Evolutionary conservation across 257 asterid genomes (phyloP).

Genomic region (Nicotiana attenuata): DNA sequence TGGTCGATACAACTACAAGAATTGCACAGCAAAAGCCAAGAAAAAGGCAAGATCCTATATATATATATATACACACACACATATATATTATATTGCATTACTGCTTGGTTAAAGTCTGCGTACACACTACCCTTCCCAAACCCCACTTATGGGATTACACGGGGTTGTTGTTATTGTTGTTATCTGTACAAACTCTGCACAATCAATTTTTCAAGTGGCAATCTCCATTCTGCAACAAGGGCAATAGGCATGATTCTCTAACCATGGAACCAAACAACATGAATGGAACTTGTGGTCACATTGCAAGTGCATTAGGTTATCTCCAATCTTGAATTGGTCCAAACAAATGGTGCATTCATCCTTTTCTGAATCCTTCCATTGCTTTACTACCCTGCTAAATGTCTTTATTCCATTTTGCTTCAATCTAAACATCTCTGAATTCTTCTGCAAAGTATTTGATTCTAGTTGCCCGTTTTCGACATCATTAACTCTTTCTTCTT

Average conservation of each 20-base stretch:
- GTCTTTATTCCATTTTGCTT: conserved; percentile 10
- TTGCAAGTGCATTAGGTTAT: conserved; percentile 14
- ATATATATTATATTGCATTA: too few relatives aligned
- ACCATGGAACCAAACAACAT: conserved; percentile 21
- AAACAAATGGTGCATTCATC: conserved; percentile 17
- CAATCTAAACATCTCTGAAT: neutral
- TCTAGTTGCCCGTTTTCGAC: neutral
- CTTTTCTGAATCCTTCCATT: neutral
- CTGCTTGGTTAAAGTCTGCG: too few relatives aligned
- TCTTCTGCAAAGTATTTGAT: neutral
- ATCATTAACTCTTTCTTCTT: neutral
- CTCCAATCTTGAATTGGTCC: conserved; percentile 13
- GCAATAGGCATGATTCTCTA: conserved; percentile 9
- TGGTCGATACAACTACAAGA: too few relatives aligned
- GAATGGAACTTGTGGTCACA: conserved; percentile 20
- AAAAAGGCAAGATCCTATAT: too few relatives aligned
- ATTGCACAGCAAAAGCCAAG: too few relatives aligned
- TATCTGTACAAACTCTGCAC: neutral
- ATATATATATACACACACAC: too few relatives aligned
- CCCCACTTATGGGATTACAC: too few relatives aligned
- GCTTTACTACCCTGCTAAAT: neutral
- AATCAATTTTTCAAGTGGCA: conserved; percentile 9
- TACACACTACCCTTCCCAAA: too few relatives aligned
- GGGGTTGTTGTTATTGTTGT: too few relatives aligned
- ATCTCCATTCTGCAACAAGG: conserved; percentile 34